A percentile compares a stretch with the other conserved stretches of the same genome.
phyloP scores from a whole-genome alignment of 306 rosid genomes.

The Dalbergia cochinchinensis region DNA sequence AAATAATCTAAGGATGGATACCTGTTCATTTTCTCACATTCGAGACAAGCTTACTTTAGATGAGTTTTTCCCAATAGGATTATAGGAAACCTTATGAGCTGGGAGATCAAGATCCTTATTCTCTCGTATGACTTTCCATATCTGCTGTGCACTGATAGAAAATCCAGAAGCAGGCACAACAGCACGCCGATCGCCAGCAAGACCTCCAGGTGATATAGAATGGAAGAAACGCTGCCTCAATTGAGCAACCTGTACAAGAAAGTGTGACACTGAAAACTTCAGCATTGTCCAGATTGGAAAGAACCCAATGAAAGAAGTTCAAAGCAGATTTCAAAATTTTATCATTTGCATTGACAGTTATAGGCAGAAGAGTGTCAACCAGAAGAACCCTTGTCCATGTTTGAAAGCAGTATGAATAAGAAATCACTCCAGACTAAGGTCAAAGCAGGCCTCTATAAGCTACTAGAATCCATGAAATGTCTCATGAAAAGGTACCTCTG shows the following conservation, averaged over 20 bases:
- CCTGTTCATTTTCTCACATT: neutral
- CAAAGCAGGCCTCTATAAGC: slow-evolving; percentile 1
- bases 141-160: slow-evolving; percentile 87
- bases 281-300: too few relatives aligned
- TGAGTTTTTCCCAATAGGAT: neutral
- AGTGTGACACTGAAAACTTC: slow-evolving; percentile 26
- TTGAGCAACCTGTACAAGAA: slow-evolving; percentile 75
- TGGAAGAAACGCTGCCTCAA: slow-evolving; percentile 81
- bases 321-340: neutral
- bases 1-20: neutral
- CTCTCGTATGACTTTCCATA: slow-evolving; percentile 91
- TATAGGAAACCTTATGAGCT: slow-evolving; percentile 84
- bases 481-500: slow-evolving; percentile 70
- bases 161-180: slow-evolving; percentile 95
- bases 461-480: slow-evolving; percentile 27
- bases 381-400: slow-evolving; percentile 29
- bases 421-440: slow-evolving; percentile 15
- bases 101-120: slow-evolving; percentile 98
- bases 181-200: slow-evolving; percentile 93
- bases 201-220: slow-evolving; percentile 90
- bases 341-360: slow-evolving; percentile 14
- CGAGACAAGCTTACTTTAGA: neutral
- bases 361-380: slow-evolving; percentile 32
- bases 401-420: slow-evolving; percentile 28
- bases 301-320: neutral